Conservation (phyloP, 2,329 filamentous ascomycete species). For the Verticillium tricorpus region DNA sequence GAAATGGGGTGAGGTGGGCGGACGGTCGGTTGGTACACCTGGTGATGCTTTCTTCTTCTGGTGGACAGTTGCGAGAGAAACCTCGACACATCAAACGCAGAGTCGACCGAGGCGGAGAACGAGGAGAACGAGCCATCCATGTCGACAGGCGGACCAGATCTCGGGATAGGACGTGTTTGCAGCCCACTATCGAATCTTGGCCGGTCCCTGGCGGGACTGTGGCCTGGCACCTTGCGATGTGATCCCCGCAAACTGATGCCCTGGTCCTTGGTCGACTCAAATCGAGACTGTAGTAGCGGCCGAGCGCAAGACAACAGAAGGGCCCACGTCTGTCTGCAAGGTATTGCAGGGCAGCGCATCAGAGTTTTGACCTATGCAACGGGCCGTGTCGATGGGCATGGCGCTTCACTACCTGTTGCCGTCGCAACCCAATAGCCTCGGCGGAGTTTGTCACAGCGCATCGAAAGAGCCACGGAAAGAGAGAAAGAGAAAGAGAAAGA, state of each 20-base stretch:
- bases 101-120: not conserved
- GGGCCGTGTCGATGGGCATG: not conserved
- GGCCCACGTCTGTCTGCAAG: not conserved
- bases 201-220: not conserved
- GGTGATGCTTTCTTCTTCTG: not conserved
- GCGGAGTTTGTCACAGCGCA: not conserved
- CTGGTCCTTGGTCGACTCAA: not conserved
- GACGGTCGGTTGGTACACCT: not conserved
- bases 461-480: not conserved
- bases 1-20: not conserved
- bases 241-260: not conserved
- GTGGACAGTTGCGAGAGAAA: not conserved
- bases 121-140: not conserved
- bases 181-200: not conserved
- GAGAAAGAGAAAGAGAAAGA: not conserved
- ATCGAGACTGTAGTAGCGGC: not conserved
- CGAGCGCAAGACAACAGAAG: not conserved
- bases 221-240: not conserved
- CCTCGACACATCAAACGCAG: not conserved
- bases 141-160: not conserved
- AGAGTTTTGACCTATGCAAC: not conserved
- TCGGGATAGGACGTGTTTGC: not conserved
- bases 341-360: not conserved
- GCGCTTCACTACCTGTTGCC: not conserved
- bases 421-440: not conserved